Base-by-base conservation (phyloP, 2,329 filamentous ascomycete genomes). In the Cordyceps cateniannulata region DNA sequence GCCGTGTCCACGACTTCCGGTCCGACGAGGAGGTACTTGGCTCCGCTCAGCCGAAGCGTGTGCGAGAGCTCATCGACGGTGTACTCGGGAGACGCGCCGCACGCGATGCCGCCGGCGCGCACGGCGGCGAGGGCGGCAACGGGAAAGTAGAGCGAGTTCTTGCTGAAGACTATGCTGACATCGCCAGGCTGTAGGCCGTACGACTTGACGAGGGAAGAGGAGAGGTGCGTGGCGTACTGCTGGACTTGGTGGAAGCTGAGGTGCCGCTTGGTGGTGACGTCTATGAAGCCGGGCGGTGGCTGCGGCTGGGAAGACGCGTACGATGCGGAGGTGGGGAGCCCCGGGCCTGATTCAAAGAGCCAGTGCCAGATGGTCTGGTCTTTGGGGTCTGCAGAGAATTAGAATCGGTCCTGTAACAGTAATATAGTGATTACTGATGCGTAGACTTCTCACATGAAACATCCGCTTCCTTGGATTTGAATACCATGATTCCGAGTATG, bases 61-160 rank as follows among this genome's bases (percentile, higher is more conserved):
- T 87, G 87, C 1, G 79, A 81, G 82, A 89, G 87, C 65, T 89
- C 86, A 54, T 89, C 86, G 18, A 83, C 76, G 60, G 83, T 87
- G 70, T 88, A 89, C 0, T 85, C 85, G 0, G 86, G 85, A 18
- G 79, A 84, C 0, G 85, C 85, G 1, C 86, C 85, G 2, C 79
- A 84, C 1, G 87, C 81, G 32, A 84, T 77, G 9, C 81, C 85
- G 0, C 72, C 72, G 66, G 78, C 66, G 69, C 76, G 77, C 8
- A 85, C 73, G 2, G 80, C 79, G 0, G 81, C 65, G 22, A 74
- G 68, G 76, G 87, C 83, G 16, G 82, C 84, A 6, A 87, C 80
- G 0, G 85, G 85, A 66, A 87, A 88, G 84, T 84, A 88, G 58
- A 88, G 81, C 10, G 82, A 85, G 66, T 89, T 89, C 24, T 81